Conservation (phyloP, 176 grass and related monocot species). For the Triticum timopheevii region DNA sequence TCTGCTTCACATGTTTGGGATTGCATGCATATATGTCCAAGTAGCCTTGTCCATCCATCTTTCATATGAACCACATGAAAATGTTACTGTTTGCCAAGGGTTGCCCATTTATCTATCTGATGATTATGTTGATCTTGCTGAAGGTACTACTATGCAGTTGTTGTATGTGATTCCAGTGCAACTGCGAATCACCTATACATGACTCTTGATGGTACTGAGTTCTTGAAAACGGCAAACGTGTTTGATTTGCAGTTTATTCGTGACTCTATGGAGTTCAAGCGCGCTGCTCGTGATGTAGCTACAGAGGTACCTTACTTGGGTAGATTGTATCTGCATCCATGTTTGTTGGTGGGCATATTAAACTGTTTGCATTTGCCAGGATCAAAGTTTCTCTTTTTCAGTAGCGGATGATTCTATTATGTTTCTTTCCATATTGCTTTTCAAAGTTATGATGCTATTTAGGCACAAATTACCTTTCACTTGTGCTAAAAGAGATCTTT, state of each 20-base stretch:
- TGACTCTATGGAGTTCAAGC: slow-evolving; percentile 75
- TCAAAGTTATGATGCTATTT: too few relatives aligned
- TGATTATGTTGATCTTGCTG: too few relatives aligned
- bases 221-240: slow-evolving; percentile 75
- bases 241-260: slow-evolving; percentile 84
- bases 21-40: not conserved
- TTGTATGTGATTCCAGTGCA: slow-evolving; percentile 72
- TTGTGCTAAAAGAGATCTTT: not conserved
- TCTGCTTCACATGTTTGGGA: not conserved
- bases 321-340: not conserved
- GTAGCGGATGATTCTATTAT: not conserved
- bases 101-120: too few relatives aligned
- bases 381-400: not conserved
- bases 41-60: not conserved
- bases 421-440: not conserved
- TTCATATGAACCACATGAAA: not conserved
- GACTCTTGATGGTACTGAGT: slow-evolving; percentile 71
- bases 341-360: not conserved
- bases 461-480: not conserved
- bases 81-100: too few relatives aligned
- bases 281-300: slow-evolving; percentile 55
- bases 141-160: slow-evolving; percentile 80
- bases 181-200: slow-evolving; percentile 81
- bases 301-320: slow-evolving; percentile 57
- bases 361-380: not conserved